These are phyloP conservation scores for Saccharomycopsis sp. DNA, from an alignment of 805 yeast genomes.

Conservation along the genomic window DNA sequence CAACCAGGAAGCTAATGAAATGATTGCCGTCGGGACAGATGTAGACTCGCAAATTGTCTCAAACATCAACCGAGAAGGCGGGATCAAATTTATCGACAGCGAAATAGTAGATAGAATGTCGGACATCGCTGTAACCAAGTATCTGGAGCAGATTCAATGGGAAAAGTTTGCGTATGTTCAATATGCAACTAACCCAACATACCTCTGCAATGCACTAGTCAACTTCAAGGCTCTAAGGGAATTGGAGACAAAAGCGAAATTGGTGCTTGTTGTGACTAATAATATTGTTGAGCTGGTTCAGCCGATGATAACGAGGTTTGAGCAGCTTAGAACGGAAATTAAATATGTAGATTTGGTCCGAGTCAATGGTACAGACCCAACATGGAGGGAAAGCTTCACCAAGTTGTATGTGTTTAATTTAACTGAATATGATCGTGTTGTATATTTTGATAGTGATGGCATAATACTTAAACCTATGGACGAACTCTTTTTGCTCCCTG, in stretches of 20 bases:
- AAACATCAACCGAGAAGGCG: too few relatives aligned
- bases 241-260: slow-evolving; percentile 35
- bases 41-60: too few relatives aligned
- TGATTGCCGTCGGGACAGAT: too few relatives aligned
- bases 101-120: neutral
- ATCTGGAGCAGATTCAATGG: slow-evolving; percentile 32
- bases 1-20: too few relatives aligned
- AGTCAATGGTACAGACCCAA: slow-evolving; percentile 26
- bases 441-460: slow-evolving; percentile 54
- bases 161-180: slow-evolving; percentile 46
- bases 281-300: slow-evolving; percentile 24
- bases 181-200: slow-evolving; percentile 46
- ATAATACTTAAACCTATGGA: slow-evolving; percentile 36
- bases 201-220: slow-evolving; percentile 45
- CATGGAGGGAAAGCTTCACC: slow-evolving; percentile 48
- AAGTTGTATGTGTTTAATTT: slow-evolving; percentile 46
- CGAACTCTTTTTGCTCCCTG: slow-evolving; percentile 45
- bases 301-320: slow-evolving; percentile 11
- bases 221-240: slow-evolving; percentile 36
- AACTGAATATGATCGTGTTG: slow-evolving; percentile 42
- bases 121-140: slow-evolving; percentile 2
- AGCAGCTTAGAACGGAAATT: slow-evolving; percentile 24
- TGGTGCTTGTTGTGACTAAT: slow-evolving; percentile 38
- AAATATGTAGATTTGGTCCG: slow-evolving; percentile 24
- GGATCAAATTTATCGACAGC: neutral